A percentile compares a stretch with the other conserved stretches of the same genome.
phyloP scores from a whole-genome alignment of 2,329 filamentous ascomycete genomes.

The Microthyrium microscopicum region DNA sequence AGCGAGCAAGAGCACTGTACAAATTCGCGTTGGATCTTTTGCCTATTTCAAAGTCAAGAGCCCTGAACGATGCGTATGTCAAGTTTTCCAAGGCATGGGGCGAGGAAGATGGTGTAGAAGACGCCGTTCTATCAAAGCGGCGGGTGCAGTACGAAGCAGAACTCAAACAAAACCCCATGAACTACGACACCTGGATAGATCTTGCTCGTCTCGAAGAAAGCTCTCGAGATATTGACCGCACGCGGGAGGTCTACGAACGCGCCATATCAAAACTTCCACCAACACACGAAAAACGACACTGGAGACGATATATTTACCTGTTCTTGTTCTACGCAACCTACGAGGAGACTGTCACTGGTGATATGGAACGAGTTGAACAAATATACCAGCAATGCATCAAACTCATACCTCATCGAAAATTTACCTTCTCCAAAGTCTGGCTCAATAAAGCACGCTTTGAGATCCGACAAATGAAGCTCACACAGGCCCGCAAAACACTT shows the following conservation, averaged over 20 bases:
- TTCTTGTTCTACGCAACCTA: slow-evolving; percentile 96
- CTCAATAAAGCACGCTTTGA: slow-evolving; percentile 87
- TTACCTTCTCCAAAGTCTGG: slow-evolving; percentile 97
- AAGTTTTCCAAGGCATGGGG: slow-evolving; percentile 98
- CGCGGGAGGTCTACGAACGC: slow-evolving; percentile 85
- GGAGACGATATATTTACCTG: slow-evolving; percentile 91
- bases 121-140: slow-evolving; percentile 88
- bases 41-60: slow-evolving; percentile 68
- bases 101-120: slow-evolving; percentile 81
- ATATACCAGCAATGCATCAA: slow-evolving; percentile 82
- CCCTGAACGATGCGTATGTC: slow-evolving; percentile 84
- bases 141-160: slow-evolving; percentile 88
- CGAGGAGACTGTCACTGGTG: slow-evolving; percentile 76
- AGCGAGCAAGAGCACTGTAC: slow-evolving; percentile 85
- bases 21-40: slow-evolving; percentile 90
- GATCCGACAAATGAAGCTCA: slow-evolving; percentile 68
- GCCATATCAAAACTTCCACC: slow-evolving; percentile 92
- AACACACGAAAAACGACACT: slow-evolving; percentile 90
- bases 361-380: slow-evolving; percentile 63
- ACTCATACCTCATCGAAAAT: slow-evolving; percentile 85
- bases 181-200: slow-evolving; percentile 96
- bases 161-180: slow-evolving; percentile 83
- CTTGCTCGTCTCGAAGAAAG: slow-evolving; percentile 82
- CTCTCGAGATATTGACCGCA: slow-evolving; percentile 62
- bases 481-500: slow-evolving; percentile 69